Conservation (phyloP, 495 filamentous ascomycete species). For the Aspergillus saccharolyticus region DNA sequence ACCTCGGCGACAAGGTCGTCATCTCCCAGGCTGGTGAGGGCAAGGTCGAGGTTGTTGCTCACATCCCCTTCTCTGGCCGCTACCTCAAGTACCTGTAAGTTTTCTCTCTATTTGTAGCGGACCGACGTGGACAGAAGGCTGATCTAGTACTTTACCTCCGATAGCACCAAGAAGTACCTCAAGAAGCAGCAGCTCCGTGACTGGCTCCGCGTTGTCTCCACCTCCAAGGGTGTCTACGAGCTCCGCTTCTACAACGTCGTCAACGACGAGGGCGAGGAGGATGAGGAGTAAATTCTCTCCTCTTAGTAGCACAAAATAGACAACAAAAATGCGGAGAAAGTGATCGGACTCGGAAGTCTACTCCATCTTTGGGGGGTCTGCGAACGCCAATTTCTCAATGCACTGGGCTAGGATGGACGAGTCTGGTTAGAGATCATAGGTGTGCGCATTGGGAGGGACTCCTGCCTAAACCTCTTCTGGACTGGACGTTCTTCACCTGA, state of each 20-base stretch:
- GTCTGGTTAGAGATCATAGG: slow-evolving; percentile 7
- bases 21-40: slow-evolving; percentile 89
- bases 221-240: slow-evolving; percentile 95
- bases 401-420: background rate
- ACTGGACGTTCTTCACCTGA: slow-evolving; percentile 10
- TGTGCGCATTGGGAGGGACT: slow-evolving; percentile 8
- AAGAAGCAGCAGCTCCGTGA: slow-evolving; percentile 99
- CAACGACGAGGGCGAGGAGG: slow-evolving; percentile 92
- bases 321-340: slow-evolving; percentile 7
- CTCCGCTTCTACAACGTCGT: slow-evolving; percentile 99
- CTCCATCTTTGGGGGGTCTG: background rate
- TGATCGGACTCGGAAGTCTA: slow-evolving; percentile 1
- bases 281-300: slow-evolving; percentile 76
- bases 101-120: too few relatives aligned
- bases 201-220: slow-evolving; percentile 98
- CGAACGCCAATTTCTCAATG: background rate
- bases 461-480: background rate
- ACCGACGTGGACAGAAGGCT: too few relatives aligned
- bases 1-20: slow-evolving; percentile 88
- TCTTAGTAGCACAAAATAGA: background rate
- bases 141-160: background rate
- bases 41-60: slow-evolving; percentile 95
- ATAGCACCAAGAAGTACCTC: slow-evolving; percentile 99
- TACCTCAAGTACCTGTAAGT: slow-evolving; percentile 99
- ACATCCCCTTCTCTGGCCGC: slow-evolving; percentile 95